Evolutionary conservation across 2,329 filamentous ascomycete genomes (phyloP).

Genomic region (Chaetomium olivaceum): DNA sequence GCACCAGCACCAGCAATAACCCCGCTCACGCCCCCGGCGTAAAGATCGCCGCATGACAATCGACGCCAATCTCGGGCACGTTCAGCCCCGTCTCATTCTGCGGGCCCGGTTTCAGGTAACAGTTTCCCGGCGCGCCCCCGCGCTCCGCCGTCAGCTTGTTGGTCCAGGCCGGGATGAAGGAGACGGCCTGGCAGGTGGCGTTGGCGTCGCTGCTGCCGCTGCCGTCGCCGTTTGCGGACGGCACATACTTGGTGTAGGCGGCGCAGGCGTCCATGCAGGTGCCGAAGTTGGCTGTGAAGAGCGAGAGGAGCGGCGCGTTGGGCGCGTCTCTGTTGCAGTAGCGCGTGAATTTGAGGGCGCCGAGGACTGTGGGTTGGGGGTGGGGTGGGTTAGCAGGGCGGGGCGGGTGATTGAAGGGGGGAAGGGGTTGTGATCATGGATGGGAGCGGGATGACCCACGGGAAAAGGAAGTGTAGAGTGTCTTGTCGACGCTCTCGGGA

Average conservation of each 20-base stretch:
- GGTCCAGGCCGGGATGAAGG: slow-evolving; percentile 48
- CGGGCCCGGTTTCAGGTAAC: slow-evolving; percentile 47
- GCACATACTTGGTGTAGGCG: slow-evolving; percentile 40
- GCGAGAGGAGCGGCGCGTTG: slow-evolving; percentile 40
- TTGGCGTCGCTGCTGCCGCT: slow-evolving; percentile 14
- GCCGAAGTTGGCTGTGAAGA: slow-evolving; percentile 47
- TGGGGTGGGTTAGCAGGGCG: slow-evolving; percentile 19
- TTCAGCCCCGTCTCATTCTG: slow-evolving; percentile 37
- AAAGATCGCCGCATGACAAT: slow-evolving; percentile 42
- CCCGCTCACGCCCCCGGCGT: slow-evolving; percentile 1
- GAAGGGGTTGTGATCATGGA: background rate
- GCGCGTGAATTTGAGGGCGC: slow-evolving; percentile 42
- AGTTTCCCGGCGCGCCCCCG: slow-evolving; percentile 46
- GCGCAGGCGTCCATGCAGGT: slow-evolving; percentile 52
- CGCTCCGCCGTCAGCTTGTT: slow-evolving; percentile 38
- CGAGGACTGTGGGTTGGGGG: slow-evolving; percentile 38
- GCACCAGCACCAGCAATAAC: too few species aligned
- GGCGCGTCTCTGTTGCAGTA: slow-evolving; percentile 48
- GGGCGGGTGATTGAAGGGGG: background rate
- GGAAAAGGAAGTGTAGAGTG: slow-evolving; percentile 42
- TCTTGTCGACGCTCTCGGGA: slow-evolving; percentile 41
- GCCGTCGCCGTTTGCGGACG: slow-evolving; percentile 27
- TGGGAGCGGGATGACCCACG: slow-evolving; percentile 35
- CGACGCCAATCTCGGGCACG: slow-evolving; percentile 38
- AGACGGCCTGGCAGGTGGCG: slow-evolving; percentile 43